phyloP scores from a whole-genome alignment of 2,329 filamentous ascomycete genomes.

The Neonectria ditissima region DNA sequence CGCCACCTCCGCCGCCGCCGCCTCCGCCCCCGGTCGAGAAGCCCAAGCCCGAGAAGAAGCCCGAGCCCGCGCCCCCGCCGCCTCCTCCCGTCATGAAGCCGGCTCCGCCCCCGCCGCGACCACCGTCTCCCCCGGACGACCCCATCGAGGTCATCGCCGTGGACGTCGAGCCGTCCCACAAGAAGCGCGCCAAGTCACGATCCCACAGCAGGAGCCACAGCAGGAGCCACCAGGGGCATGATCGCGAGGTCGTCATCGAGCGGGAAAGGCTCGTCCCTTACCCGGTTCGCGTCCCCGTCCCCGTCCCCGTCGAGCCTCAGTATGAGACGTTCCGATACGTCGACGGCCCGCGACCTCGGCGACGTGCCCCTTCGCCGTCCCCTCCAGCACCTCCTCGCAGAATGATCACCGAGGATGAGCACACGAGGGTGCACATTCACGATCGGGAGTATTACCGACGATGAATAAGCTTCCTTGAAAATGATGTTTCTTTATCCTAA shows the following conservation, averaged over 20 bases:
- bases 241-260: conserved; percentile 64
- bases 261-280: conserved; percentile 62
- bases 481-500: conserved; percentile 6
- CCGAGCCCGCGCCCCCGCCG: conserved; percentile 34
- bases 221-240: conserved; percentile 45
- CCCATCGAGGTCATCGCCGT: conserved; percentile 55
- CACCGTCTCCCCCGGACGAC: conserved; percentile 45
- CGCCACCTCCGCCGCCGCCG: conserved; percentile 40
- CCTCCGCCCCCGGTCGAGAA: conserved; percentile 18
- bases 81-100: conserved; percentile 43
- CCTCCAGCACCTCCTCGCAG: conserved; percentile 47
- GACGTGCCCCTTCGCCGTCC: conserved; percentile 46
- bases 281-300: conserved; percentile 56
- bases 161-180: conserved; percentile 48
- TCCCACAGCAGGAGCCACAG: conserved; percentile 48
- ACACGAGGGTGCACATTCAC: conserved; percentile 48
- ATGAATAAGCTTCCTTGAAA: conserved; percentile 12
- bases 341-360: conserved; percentile 60
- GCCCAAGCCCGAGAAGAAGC: conserved; percentile 30
- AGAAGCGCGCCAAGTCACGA: conserved; percentile 45
- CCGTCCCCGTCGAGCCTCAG: conserved; percentile 52
- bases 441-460: conserved; percentile 50
- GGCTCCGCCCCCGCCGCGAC: conserved; percentile 33
- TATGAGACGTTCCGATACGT: conserved; percentile 66
- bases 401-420: conserved; percentile 48